These are phyloP conservation scores for Magnolia officinalis DNA, from an alignment of 164 flowering plant species.

Conservation along the genomic window DNA sequence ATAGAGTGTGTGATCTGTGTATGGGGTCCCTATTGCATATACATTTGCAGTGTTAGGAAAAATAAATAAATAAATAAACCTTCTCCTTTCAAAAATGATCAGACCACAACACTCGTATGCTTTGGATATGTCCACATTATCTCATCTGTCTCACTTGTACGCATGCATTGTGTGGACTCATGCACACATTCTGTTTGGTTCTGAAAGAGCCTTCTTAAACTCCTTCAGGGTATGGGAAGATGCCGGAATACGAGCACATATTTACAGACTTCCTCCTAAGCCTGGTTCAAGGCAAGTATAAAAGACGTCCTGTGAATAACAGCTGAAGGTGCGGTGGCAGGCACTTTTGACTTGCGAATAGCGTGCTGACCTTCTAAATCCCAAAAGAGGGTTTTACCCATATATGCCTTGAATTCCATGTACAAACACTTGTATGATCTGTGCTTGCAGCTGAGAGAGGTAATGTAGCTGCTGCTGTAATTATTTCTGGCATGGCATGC, in stretches of 20 bases:
- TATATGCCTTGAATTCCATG: constrained; percentile 12
- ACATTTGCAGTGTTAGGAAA: too few relatives aligned
- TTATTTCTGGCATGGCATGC: background rate
- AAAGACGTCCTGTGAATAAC: constrained; percentile 20
- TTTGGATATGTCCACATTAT: background rate
- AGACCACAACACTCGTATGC: background rate
- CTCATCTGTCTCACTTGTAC: background rate
- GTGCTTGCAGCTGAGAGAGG: constrained; percentile 7
- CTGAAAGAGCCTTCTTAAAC: constrained; percentile 4
- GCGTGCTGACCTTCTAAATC: background rate
- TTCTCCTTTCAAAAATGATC: background rate
- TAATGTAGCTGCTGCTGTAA: background rate
- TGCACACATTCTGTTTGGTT: background rate
- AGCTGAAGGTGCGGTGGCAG: constrained; percentile 2
- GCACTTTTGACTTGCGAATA: background rate
- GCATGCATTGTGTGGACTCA: background rate
- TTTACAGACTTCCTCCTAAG: constrained; percentile 79
- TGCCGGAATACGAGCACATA: constrained; percentile 86
- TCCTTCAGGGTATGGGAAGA: constrained; percentile 67
- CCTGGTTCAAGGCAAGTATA: constrained; percentile 50
- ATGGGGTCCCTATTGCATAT: too few relatives aligned
- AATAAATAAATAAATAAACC: too few relatives aligned
- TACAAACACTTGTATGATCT: constrained; percentile 14
- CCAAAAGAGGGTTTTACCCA: background rate
- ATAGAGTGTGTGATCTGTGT: too few relatives aligned